These are phyloP conservation scores for Daldinia sp. DNA, from an alignment of 2,329 filamentous ascomycete genomes.

Conservation along the genomic window DNA sequence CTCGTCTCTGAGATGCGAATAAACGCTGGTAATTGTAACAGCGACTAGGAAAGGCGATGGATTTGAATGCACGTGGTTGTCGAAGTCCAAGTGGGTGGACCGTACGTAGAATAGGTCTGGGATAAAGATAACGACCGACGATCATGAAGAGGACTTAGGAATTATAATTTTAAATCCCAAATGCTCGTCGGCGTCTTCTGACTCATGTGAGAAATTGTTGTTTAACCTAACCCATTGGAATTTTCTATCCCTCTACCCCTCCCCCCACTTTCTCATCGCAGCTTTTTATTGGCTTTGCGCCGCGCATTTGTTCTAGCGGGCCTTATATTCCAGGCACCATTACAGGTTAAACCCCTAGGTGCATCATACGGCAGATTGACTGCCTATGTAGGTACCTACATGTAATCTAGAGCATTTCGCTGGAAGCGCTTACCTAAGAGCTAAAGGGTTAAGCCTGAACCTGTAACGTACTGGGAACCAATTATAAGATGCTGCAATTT, in stretches of 20 bases:
- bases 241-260: constrained; percentile 30
- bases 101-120: constrained; percentile 23
- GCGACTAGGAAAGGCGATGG: not conserved
- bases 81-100: constrained; percentile 5
- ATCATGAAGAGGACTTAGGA: constrained; percentile 27
- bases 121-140: constrained; percentile 11
- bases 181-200: constrained; percentile 17
- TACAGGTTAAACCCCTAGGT: too few species aligned
- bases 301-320: not conserved
- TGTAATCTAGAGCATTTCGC: too few species aligned
- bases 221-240: constrained; percentile 12
- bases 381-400: too few species aligned
- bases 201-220: constrained; percentile 31
- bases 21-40: not conserved
- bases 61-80: not conserved
- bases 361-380: too few species aligned
- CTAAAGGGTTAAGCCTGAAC: too few species aligned
- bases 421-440: not conserved
- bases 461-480: too few species aligned
- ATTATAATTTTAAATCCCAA: not conserved
- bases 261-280: constrained; percentile 4
- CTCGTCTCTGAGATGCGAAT: constrained; percentile 24
- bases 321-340: too few species aligned
- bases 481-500: too few species aligned
- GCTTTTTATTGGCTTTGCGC: constrained; percentile 32